Evolutionary conservation across 805 yeast genomes (phyloP).

Genomic region (Clavispora phyllophila): DNA sequence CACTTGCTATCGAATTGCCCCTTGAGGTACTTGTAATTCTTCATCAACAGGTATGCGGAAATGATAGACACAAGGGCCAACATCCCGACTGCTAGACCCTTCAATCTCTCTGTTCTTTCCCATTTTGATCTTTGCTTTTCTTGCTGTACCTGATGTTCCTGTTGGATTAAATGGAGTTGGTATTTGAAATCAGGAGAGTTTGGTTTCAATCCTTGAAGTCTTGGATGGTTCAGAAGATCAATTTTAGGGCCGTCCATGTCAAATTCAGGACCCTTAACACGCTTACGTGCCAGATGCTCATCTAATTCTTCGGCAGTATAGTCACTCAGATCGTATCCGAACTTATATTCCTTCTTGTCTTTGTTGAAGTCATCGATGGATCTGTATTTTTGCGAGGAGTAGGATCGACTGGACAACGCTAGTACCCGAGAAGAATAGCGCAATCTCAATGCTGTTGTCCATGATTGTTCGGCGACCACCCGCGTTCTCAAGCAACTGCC

Average conservation of each 20-base stretch:
- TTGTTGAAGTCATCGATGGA: slow-evolving; percentile 37
- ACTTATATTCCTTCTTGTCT: slow-evolving; percentile 24
- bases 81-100: slow-evolving; percentile 42
- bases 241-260: slow-evolving; percentile 4
- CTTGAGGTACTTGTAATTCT: slow-evolving; percentile 40
- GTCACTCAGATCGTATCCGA: slow-evolving; percentile 21
- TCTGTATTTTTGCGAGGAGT: slow-evolving; percentile 5
- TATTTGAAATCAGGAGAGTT: slow-evolving; percentile 36
- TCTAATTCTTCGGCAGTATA: slow-evolving; percentile 10
- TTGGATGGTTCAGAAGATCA: slow-evolving; percentile 20
- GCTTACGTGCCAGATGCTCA: not conserved
- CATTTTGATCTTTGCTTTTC: slow-evolving; percentile 24
- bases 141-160: slow-evolving; percentile 22
- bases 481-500: not conserved
- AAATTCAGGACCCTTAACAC: slow-evolving; percentile 1
- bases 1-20: slow-evolving; percentile 27
- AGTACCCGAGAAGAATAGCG: not conserved
- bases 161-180: slow-evolving; percentile 22
- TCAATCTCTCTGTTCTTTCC: slow-evolving; percentile 40
- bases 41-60: slow-evolving; percentile 36
- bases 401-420: not conserved
- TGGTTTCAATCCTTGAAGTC: slow-evolving; percentile 21
- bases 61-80: slow-evolving; percentile 33
- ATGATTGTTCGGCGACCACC: not conserved
- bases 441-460: not conserved